phyloP scores from a whole-genome alignment of 2,329 filamentous ascomycete genomes.

The Lasiodiplodia gonubiensis region DNA sequence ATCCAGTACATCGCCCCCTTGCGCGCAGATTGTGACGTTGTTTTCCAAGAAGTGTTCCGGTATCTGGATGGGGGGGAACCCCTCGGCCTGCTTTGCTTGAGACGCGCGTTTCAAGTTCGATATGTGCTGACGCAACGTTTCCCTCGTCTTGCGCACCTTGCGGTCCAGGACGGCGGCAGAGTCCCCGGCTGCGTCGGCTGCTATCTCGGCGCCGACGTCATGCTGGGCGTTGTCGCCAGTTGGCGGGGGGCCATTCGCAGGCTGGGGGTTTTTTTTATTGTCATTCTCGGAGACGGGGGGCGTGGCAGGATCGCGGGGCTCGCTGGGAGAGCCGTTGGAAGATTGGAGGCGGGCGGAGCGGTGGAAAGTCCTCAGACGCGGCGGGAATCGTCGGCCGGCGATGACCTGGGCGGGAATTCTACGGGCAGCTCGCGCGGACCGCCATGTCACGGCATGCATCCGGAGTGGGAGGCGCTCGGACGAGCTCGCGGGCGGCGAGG shows the following conservation, averaged over 20 bases:
- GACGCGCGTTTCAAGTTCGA: constrained; percentile 44
- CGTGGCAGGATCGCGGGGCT: constrained; percentile 31
- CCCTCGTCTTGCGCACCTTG: constrained; percentile 44
- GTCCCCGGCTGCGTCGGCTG: constrained; percentile 35
- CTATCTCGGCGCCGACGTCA: constrained; percentile 33
- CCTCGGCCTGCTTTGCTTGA: constrained; percentile 40
- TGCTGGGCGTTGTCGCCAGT: constrained; percentile 30
- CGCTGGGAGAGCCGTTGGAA: constrained; percentile 34
- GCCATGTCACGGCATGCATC: constrained; percentile 50
- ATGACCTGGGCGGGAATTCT: constrained; percentile 46
- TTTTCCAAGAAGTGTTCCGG: constrained; percentile 63
- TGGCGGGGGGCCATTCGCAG: constrained; percentile 7
- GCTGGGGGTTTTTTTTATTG: background rate
- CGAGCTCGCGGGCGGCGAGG: constrained; percentile 29
- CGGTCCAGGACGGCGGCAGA: constrained; percentile 41
- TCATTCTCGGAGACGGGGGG: background rate
- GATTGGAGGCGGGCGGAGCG: constrained; percentile 36
- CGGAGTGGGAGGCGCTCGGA: constrained; percentile 37
- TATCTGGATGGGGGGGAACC: constrained; percentile 53
- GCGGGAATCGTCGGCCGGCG: constrained; percentile 45
- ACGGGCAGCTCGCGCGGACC: constrained; percentile 49
- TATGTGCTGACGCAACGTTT: constrained; percentile 42
- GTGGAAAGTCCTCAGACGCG: constrained; percentile 43
- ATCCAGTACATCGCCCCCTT: too few species aligned
- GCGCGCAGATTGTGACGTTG: constrained; percentile 54